Conservation (phyloP, 768 basidiomycete genomes). For the Podaxis sp. region DNA sequence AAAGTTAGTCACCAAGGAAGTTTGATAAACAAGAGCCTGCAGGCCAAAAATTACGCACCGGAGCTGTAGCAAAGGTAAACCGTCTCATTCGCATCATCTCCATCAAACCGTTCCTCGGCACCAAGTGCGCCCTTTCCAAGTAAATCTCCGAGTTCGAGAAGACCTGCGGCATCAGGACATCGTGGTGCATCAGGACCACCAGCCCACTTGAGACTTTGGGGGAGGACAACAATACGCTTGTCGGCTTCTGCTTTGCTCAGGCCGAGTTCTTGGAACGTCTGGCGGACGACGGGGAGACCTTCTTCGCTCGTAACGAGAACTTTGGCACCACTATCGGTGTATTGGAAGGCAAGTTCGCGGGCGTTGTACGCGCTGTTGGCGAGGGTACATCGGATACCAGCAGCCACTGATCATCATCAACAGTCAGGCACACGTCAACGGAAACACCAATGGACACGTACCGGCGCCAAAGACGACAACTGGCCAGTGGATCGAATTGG, state of each 20-base stretch:
- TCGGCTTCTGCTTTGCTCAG: slow-evolving; percentile 47
- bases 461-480: slow-evolving; percentile 47
- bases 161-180: slow-evolving; percentile 26
- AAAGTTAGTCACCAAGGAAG: background rate
- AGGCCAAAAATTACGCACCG: slow-evolving; percentile 17
- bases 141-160: slow-evolving; percentile 48
- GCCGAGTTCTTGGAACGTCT: slow-evolving; percentile 55
- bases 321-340: slow-evolving; percentile 62
- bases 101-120: slow-evolving; percentile 57
- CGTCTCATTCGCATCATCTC: slow-evolving; percentile 54
- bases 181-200: slow-evolving; percentile 32
- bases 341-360: slow-evolving; percentile 71
- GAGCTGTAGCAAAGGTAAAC: slow-evolving; percentile 64
- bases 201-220: slow-evolving; percentile 47
- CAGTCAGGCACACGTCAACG: background rate
- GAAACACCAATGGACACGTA: slow-evolving; percentile 18
- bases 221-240: slow-evolving; percentile 57
- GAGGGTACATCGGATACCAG: slow-evolving; percentile 67
- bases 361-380: slow-evolving; percentile 74
- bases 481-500: slow-evolving; percentile 60
- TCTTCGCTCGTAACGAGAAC: slow-evolving; percentile 67
- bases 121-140: slow-evolving; percentile 47
- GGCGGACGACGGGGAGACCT: slow-evolving; percentile 50
- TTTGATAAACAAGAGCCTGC: background rate
- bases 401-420: slow-evolving; percentile 45